Conservation (phyloP, 306 rosid genomes). For the Cercis canadensis region DNA sequence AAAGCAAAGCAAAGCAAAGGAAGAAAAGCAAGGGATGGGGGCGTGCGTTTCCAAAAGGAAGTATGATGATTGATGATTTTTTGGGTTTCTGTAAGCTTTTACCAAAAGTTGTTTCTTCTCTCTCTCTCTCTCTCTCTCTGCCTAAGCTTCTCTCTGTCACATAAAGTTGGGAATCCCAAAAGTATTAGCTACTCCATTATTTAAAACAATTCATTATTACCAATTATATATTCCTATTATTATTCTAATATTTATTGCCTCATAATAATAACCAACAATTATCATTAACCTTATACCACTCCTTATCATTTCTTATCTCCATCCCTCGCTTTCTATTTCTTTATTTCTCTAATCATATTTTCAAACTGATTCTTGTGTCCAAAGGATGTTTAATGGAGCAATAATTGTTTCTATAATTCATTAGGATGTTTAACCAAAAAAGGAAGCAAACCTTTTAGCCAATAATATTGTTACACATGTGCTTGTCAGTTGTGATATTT, state of each 20-base stretch:
- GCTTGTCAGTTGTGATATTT: too few species aligned
- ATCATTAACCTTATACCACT: too few species aligned
- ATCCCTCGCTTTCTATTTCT: too few species aligned
- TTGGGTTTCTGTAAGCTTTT: slow-evolving; percentile 44
- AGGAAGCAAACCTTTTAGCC: too few species aligned
- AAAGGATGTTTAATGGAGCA: slow-evolving; percentile 32
- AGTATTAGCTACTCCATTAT: slow-evolving; percentile 26
- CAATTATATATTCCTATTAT: not conserved
- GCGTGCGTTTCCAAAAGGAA: slow-evolving; percentile 81
- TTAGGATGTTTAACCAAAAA: too few species aligned
- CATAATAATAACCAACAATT: too few species aligned
- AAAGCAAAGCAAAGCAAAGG: not conserved
- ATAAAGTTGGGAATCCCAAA: slow-evolving; percentile 63
- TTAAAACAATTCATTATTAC: not conserved
- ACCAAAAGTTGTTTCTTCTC: slow-evolving; percentile 42
- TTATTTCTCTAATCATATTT: too few species aligned
- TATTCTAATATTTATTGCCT: slow-evolving; percentile 9
- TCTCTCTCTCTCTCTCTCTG: slow-evolving; percentile 10
- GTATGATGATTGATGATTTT: slow-evolving; percentile 51
- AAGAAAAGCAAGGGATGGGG: slow-evolving; percentile 27
- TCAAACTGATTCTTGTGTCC: slow-evolving; percentile 32
- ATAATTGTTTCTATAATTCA: too few species aligned
- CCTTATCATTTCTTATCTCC: too few species aligned
- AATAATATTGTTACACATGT: too few species aligned
- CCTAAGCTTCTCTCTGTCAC: slow-evolving; percentile 32